Conservation (phyloP, 179 eudicot genomes). For the Beta macrorhiza region DNA sequence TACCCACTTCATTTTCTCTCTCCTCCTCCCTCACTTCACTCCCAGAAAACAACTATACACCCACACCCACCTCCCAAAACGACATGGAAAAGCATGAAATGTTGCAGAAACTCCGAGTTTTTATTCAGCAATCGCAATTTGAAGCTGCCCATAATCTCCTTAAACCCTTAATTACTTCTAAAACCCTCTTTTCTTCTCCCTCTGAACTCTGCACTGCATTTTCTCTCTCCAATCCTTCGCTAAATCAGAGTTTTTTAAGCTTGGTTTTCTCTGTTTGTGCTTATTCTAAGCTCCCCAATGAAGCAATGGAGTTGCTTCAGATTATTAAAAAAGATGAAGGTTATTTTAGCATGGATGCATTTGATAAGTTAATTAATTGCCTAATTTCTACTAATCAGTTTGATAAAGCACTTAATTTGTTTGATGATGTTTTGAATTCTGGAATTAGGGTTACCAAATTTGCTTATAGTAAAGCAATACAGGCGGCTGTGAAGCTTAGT, state of each 20-base stretch:
- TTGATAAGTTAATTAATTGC: constrained; percentile 50
- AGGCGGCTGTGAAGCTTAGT: constrained; percentile 63
- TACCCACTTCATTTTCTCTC: constrained; percentile 21
- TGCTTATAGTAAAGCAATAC: constrained; percentile 62
- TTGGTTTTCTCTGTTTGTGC: constrained; percentile 47
- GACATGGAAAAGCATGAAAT: constrained; percentile 32
- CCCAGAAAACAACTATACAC: not conserved
- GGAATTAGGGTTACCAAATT: constrained; percentile 57
- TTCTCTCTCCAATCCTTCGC: constrained; percentile 37
- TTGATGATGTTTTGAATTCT: constrained; percentile 38
- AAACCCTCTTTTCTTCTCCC: constrained; percentile 37
- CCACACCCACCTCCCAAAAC: constrained; percentile 15
- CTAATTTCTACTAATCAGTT: constrained; percentile 44
- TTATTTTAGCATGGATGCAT: constrained; percentile 40
- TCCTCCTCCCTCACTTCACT: not conserved
- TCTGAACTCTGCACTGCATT: constrained; percentile 44
- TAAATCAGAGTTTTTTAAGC: constrained; percentile 31
- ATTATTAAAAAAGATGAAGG: constrained; percentile 38
- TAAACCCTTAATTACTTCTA: constrained; percentile 35
- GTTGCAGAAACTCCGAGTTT: constrained; percentile 42
- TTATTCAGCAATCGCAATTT: constrained; percentile 46
- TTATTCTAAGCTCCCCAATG: constrained; percentile 40
- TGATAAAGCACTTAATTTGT: constrained; percentile 37
- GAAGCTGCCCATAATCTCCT: constrained; percentile 45
- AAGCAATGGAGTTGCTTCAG: constrained; percentile 39